phyloP scores from a whole-genome alignment of 108 stramenopile genomes.

The Parietichytrium sp. region DNA sequence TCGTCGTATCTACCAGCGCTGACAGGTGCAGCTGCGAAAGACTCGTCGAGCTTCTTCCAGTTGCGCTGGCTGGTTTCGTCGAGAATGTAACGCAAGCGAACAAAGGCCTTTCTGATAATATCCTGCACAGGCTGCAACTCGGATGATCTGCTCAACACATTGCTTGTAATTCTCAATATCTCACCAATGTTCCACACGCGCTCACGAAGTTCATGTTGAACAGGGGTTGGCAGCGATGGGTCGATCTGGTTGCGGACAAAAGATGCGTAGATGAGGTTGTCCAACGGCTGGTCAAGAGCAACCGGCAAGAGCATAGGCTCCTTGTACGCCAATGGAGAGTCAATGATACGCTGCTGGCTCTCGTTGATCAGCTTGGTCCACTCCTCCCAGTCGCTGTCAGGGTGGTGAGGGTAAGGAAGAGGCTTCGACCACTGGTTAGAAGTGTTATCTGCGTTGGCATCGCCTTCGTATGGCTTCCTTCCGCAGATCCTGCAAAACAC shows the following conservation, averaged over 20 bases:
- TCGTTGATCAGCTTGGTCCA: conserved; percentile 33
- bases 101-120: conserved; percentile 28
- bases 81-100: conserved; percentile 32
- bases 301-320: conserved; percentile 34
- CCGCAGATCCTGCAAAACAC: conserved; percentile 30
- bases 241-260: conserved; percentile 41
- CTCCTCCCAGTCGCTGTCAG: conserved; percentile 8
- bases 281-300: not conserved
- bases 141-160: not conserved
- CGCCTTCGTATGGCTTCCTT: not conserved
- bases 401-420: not conserved
- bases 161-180: conserved; percentile 9
- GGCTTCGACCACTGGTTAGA: not conserved
- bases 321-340: conserved; percentile 5
- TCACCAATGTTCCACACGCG: conserved; percentile 35
- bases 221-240: not conserved
- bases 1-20: no score
- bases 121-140: conserved; percentile 32
- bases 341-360: conserved; percentile 21
- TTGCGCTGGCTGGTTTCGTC: conserved; percentile 16
- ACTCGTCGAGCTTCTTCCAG: conserved; percentile 39
- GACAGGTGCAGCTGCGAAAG: no score
- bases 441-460: not conserved
- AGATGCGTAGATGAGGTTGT: conserved; percentile 6
- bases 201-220: conserved; percentile 31